A percentile compares a stretch with the other conserved stretches of the same genome.
Conservation (phyloP, 352 stramenopile species). For the Globisporangium nunn region DNA sequence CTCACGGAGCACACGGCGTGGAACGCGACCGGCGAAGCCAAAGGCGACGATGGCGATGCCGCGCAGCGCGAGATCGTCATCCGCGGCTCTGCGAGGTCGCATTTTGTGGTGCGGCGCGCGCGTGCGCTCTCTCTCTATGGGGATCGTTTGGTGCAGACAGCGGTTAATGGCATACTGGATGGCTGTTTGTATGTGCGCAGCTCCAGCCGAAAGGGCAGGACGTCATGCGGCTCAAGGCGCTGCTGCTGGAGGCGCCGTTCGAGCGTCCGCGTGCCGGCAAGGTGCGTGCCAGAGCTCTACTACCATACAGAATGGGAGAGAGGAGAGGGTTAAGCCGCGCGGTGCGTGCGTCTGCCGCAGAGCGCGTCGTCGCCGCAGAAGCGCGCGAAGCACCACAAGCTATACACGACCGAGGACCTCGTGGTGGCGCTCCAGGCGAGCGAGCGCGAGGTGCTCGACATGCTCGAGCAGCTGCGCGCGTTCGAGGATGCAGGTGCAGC, state of each 20-base stretch:
- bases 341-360: neutral
- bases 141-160: no score
- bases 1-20: constrained; percentile 56
- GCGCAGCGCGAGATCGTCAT: constrained; percentile 30
- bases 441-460: constrained; percentile 46
- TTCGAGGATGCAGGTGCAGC: constrained; percentile 55
- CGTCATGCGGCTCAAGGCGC: constrained; percentile 38
- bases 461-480: constrained; percentile 54
- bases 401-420: constrained; percentile 63
- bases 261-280: constrained; percentile 21
- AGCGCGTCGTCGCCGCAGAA: constrained; percentile 19
- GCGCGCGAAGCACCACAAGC: constrained; percentile 37
- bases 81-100: constrained; percentile 44
- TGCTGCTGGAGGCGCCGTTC: constrained; percentile 62
- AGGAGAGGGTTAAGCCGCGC: no score
- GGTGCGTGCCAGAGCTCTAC: neutral
- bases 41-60: constrained; percentile 3
- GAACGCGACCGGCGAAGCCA: constrained; percentile 20
- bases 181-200: constrained; percentile 15
- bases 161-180: no score
- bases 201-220: constrained; percentile 59
- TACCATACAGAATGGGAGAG: no score
- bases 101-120: constrained; percentile 46
- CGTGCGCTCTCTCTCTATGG: neutral
- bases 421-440: constrained; percentile 55